Evolutionary conservation across 2,329 filamentous ascomycete species (phyloP), one percentile per base, ranked within the genome.

Genomic region (Beauveria pseudobassiana): DNA sequence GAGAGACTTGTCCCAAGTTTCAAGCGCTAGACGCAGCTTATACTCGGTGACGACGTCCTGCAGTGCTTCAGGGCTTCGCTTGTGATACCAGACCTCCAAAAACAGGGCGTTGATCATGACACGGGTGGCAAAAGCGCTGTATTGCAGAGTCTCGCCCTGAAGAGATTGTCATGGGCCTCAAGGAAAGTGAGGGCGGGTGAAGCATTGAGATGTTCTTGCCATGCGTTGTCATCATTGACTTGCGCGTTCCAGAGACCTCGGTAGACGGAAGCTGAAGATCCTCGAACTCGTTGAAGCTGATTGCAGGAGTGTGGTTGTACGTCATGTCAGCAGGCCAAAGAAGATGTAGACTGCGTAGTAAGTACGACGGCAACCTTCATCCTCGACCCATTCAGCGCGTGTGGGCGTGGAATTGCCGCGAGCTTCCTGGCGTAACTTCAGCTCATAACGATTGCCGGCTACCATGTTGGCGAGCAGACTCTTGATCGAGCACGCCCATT

Each of bases 271-370:
- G 82, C 73, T 95, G 89, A 54, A 98, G 77, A 61, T 93, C 90
- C 72, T 98, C 95, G 66, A 99, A 96, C 74, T 98, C 95, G 74
- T 97, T 96, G 81, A 97, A 97, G 76, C 91, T 93, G 79, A 99
- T 97, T 38, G 93, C 93, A 14, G 95, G 95, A 1, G 93, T 98
- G 76, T 98, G 95, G 73, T 98, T 98, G 82, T 96, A 99, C 0
- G 93, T 96, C 75, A 99, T 0, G 95, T 98, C 68, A 98, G 78
- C 70, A 98, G 83, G 61, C 95, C 95, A 71, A 98, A 98, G 84
- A 98, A 98, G 75, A 98, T 96, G 79, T 98, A 99, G 63, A 98
- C 95, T 1, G 95, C 93, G 70, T 96, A 99, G 78, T 98, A 99
- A 1, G 95, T 98, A 64, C 95, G 90, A 63, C 93, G 87, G 74